Conservation (phyloP, 1,284 basidiomycete genomes). For the Ceratobasidium sp. region DNA sequence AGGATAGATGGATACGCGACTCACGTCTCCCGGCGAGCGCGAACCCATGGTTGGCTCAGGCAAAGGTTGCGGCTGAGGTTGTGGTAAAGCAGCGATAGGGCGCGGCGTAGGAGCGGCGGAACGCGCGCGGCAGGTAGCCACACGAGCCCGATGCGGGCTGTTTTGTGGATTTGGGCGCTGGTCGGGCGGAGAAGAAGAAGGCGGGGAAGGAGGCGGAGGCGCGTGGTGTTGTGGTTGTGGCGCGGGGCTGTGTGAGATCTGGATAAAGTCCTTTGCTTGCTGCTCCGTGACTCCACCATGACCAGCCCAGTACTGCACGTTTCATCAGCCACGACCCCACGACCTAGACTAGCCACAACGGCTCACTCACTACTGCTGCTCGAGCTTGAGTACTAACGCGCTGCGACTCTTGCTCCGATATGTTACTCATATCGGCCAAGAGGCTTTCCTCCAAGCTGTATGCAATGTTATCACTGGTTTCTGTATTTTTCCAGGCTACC, state of each 20-base stretch:
- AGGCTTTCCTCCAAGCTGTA: slow-evolving; percentile 35
- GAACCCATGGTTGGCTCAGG: background rate
- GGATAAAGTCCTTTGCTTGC: slow-evolving; percentile 38
- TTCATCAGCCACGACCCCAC: slow-evolving; percentile 10
- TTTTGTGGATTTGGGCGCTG: background rate
- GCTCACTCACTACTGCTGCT: slow-evolving; percentile 17
- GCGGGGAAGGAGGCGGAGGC: slow-evolving; percentile 33
- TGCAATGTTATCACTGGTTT: background rate
- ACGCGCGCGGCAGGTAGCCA: no score
- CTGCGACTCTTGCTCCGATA: slow-evolving; percentile 38
- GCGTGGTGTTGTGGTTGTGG: slow-evolving; percentile 30
- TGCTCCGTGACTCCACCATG: slow-evolving; percentile 33
- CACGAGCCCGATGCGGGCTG: no score
- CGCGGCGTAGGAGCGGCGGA: no score
- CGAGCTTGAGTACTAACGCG: slow-evolving; percentile 17
- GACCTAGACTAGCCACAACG: background rate
- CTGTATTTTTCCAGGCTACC: background rate
- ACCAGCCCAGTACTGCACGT: slow-evolving; percentile 26
- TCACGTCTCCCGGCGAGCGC: slow-evolving; percentile 3
- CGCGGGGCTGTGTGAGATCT: slow-evolving; percentile 34
- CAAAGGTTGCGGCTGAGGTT: background rate
- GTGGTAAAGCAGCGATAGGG: no score
- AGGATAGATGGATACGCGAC: background rate
- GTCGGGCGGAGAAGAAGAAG: slow-evolving; percentile 26
- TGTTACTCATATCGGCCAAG: slow-evolving; percentile 29